A percentile compares a stretch with the other conserved stretches of the same genome.
Evolutionary conservation across 2,329 filamentous ascomycete genomes (phyloP).

Genomic region (Colletotrichum endophyticum): DNA sequence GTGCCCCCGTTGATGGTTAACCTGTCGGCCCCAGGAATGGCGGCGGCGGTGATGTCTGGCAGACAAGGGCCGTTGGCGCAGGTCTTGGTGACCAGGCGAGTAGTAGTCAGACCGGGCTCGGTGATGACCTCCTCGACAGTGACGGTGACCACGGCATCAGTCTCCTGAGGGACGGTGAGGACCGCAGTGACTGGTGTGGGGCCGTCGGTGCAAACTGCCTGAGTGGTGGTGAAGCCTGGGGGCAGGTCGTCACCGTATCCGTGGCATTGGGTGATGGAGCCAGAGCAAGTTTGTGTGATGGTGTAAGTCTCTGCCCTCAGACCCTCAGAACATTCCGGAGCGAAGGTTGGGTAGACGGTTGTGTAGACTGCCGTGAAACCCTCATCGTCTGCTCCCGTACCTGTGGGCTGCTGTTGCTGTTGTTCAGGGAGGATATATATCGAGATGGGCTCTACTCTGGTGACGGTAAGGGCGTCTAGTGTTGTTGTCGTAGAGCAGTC

Average conservation of each 20-base stretch:
- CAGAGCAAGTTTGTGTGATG: slow-evolving; percentile 16
- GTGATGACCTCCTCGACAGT: not conserved
- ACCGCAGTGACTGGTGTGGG: slow-evolving; percentile 6
- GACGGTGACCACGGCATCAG: slow-evolving; percentile 2
- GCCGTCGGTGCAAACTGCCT: slow-evolving; percentile 5
- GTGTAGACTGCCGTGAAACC: slow-evolving; percentile 2
- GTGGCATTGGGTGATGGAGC: slow-evolving; percentile 2
- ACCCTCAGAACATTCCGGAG: not conserved
- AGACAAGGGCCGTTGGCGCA: not conserved
- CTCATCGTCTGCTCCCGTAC: slow-evolving; percentile 2
- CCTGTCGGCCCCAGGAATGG: not conserved
- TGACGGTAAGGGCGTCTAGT: slow-evolving; percentile 11
- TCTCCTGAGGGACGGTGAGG: not conserved
- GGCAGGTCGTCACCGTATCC: slow-evolving; percentile 2
- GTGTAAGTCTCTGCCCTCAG: slow-evolving; percentile 13
- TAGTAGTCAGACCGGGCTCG: not conserved
- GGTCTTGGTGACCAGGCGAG: slow-evolving; percentile 1
- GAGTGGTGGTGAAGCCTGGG: slow-evolving; percentile 9
- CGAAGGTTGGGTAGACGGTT: slow-evolving; percentile 16
- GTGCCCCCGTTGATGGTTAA: not conserved
- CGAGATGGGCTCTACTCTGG: slow-evolving; percentile 15
- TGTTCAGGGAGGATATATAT: slow-evolving; percentile 6
- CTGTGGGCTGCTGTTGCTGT: not conserved
- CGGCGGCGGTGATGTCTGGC: not conserved
- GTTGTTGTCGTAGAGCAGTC: slow-evolving; percentile 7